phyloP scores from a whole-genome alignment of 2,329 filamentous ascomycete species.

The Neophaeococcomyces aloes region DNA sequence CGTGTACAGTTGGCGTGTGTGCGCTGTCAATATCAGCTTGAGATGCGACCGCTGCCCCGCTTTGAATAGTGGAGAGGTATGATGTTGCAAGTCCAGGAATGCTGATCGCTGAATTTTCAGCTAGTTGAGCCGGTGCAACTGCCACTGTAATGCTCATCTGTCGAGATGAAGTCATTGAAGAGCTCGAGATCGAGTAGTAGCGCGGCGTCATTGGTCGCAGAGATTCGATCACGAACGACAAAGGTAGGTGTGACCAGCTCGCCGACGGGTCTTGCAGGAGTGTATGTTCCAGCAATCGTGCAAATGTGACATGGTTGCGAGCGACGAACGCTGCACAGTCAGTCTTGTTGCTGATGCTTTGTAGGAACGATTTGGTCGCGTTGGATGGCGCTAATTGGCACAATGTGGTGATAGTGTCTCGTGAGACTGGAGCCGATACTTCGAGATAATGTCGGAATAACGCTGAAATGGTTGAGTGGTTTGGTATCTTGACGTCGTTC shows the following conservation, averaged over 20 bases:
- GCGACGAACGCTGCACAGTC: slow-evolving; percentile 67
- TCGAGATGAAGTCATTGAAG: slow-evolving; percentile 14
- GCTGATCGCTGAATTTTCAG: slow-evolving; percentile 1
- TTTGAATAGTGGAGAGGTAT: slow-evolving; percentile 8
- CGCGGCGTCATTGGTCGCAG: slow-evolving; percentile 19
- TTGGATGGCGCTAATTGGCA: slow-evolving; percentile 76
- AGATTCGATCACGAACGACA: slow-evolving; percentile 19
- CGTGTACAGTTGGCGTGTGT: neutral
- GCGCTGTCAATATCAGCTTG: neutral
- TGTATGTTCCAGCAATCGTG: slow-evolving; percentile 24
- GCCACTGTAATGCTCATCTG: slow-evolving; percentile 15
- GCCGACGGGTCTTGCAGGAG: slow-evolving; percentile 16
- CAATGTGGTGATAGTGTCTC: slow-evolving; percentile 72
- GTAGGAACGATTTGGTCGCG: slow-evolving; percentile 67
- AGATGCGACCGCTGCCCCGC: no score
- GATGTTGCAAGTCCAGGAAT: slow-evolving; percentile 13
- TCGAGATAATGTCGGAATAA: slow-evolving; percentile 85
- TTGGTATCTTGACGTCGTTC: slow-evolving; percentile 61
- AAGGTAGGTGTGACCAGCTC: slow-evolving; percentile 17
- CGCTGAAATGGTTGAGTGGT: slow-evolving; percentile 79
- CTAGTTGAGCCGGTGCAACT: slow-evolving; percentile 9
- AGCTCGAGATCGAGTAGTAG: slow-evolving; percentile 23
- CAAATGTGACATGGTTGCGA: slow-evolving; percentile 24
- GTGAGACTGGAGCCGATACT: slow-evolving; percentile 82
- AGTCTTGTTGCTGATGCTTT: slow-evolving; percentile 75